Evolutionary conservation across 2,329 filamentous ascomycete genomes (phyloP).

Genomic region (Aureobasidium pullulans): DNA sequence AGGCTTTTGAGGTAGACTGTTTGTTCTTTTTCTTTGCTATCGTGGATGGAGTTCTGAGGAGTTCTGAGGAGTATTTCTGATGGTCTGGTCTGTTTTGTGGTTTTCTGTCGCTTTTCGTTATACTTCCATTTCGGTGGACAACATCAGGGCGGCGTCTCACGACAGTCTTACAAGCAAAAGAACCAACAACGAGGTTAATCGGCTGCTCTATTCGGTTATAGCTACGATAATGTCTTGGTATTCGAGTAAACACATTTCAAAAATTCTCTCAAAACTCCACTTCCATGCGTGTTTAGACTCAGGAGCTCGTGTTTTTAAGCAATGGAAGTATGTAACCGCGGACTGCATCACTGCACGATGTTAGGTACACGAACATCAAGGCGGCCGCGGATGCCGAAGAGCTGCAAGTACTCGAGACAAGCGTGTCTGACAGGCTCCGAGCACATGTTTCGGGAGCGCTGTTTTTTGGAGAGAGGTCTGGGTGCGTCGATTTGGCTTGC

Average conservation of each 20-base stretch:
- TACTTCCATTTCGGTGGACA: background rate
- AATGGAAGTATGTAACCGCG: no score
- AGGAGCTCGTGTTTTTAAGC: background rate
- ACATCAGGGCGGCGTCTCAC: constrained; percentile 9
- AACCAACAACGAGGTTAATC: background rate
- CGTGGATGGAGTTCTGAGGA: background rate
- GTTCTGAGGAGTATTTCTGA: background rate
- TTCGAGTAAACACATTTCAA: background rate
- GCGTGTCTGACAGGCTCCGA: background rate
- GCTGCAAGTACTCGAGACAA: background rate
- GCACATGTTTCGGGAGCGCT: background rate
- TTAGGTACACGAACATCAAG: background rate
- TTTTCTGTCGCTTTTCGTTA: background rate
- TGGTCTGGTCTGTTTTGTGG: background rate
- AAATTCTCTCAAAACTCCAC: background rate
- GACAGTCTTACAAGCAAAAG: background rate
- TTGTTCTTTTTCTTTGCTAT: background rate
- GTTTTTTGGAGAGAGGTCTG: background rate
- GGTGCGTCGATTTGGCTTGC: constrained; percentile 7
- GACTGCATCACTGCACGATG: background rate
- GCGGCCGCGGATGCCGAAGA: background rate
- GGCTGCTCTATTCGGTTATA: background rate
- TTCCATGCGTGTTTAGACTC: background rate
- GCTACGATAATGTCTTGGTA: background rate
- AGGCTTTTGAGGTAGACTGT: constrained; percentile 4